These are phyloP conservation scores for Xylaria nigripes DNA, from an alignment of 495 filamentous ascomycete species.

Conservation along the genomic window DNA sequence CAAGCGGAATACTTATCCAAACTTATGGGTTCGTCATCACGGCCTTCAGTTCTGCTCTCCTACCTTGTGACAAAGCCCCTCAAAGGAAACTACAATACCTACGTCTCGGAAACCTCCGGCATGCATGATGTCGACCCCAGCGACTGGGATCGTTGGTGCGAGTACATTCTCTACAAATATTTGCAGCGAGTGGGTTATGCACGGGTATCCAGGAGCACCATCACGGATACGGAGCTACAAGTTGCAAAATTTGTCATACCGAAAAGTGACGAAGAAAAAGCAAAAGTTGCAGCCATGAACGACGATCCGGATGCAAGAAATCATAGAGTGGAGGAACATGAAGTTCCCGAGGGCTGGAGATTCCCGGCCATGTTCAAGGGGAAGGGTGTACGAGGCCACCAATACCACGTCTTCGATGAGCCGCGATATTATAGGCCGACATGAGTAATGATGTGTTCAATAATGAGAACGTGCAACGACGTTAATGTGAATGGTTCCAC, in stretches of 20 bases:
- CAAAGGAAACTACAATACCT: slow-evolving; percentile 95
- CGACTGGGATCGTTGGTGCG: slow-evolving; percentile 98
- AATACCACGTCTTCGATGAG: slow-evolving; percentile 94
- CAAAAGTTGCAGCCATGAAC: slow-evolving; percentile 29
- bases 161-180: slow-evolving; percentile 95
- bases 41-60: slow-evolving; percentile 77
- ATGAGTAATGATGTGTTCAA: slow-evolving; percentile 5
- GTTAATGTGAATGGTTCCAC: slow-evolving; percentile 14
- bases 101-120: slow-evolving; percentile 74
- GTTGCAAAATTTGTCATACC: slow-evolving; percentile 93
- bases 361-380: slow-evolving; percentile 89
- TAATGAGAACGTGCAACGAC: slow-evolving; percentile 10
- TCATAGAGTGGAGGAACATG: slow-evolving; percentile 47
- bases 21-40: slow-evolving; percentile 73
- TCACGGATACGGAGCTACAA: slow-evolving; percentile 97
- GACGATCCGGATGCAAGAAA: slow-evolving; percentile 24
- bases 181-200: slow-evolving; percentile 84
- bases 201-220: slow-evolving; percentile 75
- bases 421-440: slow-evolving; percentile 60
- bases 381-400: slow-evolving; percentile 78
- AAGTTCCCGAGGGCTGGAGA: slow-evolving; percentile 64
- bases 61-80: slow-evolving; percentile 89
- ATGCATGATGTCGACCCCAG: slow-evolving; percentile 93
- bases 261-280: slow-evolving; percentile 51
- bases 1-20: slow-evolving; percentile 82